Percentiles rank a stretch among this genome's conserved stretches.
Evolutionary conservation across 208 protist genomes (phyloP).

Genomic region (Trypanosoma rangeli): DNA sequence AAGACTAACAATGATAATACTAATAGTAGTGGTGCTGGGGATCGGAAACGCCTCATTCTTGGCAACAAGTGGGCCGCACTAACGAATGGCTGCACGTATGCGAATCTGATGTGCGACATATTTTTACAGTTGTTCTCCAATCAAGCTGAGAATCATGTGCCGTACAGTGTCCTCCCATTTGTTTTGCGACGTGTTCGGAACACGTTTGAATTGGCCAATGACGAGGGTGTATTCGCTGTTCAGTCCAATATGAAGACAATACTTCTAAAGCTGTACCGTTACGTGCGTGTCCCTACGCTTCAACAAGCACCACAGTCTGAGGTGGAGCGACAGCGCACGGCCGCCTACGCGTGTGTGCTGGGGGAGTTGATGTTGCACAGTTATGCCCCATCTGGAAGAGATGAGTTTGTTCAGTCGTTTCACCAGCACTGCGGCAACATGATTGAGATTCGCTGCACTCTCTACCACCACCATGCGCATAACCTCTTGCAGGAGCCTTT

Average conservation of each 20-base stretch:
- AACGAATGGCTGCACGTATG: conserved; percentile 27
- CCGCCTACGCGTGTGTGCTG: conserved; percentile 57
- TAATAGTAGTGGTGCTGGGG: background rate
- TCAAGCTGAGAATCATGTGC: conserved; percentile 34
- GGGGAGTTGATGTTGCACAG: conserved; percentile 54
- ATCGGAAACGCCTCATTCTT: conserved; percentile 5
- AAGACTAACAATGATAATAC: background rate
- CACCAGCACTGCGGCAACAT: conserved; percentile 45
- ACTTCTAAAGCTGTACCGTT: conserved; percentile 58
- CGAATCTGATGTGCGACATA: conserved; percentile 34
- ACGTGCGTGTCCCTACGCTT: conserved; percentile 35
- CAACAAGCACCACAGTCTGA: conserved; percentile 17
- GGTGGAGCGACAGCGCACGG: conserved; percentile 38
- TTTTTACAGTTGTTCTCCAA: conserved; percentile 27
- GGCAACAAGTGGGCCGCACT: conserved; percentile 22
- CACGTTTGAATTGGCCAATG: conserved; percentile 60
- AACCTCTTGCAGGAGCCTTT: conserved; percentile 56
- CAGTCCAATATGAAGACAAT: conserved; percentile 48
- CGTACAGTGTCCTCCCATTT: conserved; percentile 61
- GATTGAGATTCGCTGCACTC: conserved; percentile 55
- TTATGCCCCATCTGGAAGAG: conserved; percentile 39
- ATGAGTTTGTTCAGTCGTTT: conserved; percentile 60
- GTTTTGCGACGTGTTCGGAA: conserved; percentile 57
- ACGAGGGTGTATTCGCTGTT: conserved; percentile 38
- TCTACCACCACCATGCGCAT: conserved; percentile 69